Evolutionary conservation across 768 basidiomycete genomes (phyloP).

Genomic region (Neoboletus subvelutipes): DNA sequence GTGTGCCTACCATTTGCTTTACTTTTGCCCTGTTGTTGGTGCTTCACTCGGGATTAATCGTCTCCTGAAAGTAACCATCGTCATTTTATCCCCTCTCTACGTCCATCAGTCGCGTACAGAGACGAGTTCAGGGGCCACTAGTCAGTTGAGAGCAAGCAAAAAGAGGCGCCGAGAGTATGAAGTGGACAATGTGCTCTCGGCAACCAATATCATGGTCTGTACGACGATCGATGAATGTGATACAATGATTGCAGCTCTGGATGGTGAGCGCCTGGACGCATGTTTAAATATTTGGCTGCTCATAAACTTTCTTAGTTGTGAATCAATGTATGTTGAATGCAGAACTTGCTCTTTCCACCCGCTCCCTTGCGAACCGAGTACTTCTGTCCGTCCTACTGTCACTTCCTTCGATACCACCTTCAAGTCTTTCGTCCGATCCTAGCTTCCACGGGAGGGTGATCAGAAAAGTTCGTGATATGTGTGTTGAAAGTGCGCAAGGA

Average conservation of each 20-base stretch:
- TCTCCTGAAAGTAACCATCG: slow-evolving; percentile 53
- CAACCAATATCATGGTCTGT: slow-evolving; percentile 47
- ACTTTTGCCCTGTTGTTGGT: slow-evolving; percentile 44
- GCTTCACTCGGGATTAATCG: slow-evolving; percentile 51
- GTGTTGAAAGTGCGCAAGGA: slow-evolving; percentile 51
- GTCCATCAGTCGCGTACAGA: slow-evolving; percentile 37
- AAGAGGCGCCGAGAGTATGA: slow-evolving; percentile 72
- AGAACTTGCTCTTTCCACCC: slow-evolving; percentile 50
- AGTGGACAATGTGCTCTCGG: slow-evolving; percentile 69
- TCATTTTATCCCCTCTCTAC: slow-evolving; percentile 49
- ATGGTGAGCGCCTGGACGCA: slow-evolving; percentile 45
- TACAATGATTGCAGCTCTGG: slow-evolving; percentile 51
- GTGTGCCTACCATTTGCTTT: slow-evolving; percentile 44
- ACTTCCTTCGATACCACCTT: slow-evolving; percentile 55
- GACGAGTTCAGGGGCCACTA: slow-evolving; percentile 17
- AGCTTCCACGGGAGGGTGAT: slow-evolving; percentile 47
- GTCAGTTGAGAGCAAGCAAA: slow-evolving; percentile 53
- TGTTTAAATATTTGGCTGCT: neutral
- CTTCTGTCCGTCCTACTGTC: slow-evolving; percentile 56
- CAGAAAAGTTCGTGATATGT: slow-evolving; percentile 46
- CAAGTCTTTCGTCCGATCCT: slow-evolving; percentile 52
- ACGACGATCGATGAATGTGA: slow-evolving; percentile 50
- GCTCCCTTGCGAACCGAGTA: slow-evolving; percentile 59
- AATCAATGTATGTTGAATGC: slow-evolving; percentile 47
- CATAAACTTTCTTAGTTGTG: slow-evolving; percentile 44